phyloP scores from a whole-genome alignment of 768 basidiomycete species.

The Boletus rubescentipes region DNA sequence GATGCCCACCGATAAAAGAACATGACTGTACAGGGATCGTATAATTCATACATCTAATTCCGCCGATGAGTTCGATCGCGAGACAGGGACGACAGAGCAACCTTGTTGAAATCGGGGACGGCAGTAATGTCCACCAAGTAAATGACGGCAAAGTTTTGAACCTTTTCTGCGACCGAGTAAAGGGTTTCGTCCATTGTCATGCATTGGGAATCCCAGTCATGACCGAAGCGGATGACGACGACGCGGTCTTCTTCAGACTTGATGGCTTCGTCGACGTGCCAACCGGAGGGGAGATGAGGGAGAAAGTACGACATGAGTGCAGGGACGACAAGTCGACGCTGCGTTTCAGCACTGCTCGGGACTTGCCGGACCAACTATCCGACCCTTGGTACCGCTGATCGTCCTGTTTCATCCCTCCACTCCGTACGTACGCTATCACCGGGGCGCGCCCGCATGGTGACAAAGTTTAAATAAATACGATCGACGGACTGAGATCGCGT shows the following conservation, averaged over 20 bases:
- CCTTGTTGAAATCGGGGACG: conserved; percentile 99
- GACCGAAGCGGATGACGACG: conserved; percentile 92
- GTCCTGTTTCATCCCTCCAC: too few relatives aligned
- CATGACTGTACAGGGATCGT: conserved; percentile 97
- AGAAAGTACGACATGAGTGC: conserved; percentile 81
- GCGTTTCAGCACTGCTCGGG: too few relatives aligned
- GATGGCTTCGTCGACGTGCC: conserved; percentile 99
- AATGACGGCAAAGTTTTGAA: conserved; percentile 98
- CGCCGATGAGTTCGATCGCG: background rate
- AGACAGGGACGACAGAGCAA: background rate
- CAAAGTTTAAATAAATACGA: conserved; percentile 3
- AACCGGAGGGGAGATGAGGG: conserved; percentile 85
- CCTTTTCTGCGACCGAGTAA: conserved; percentile 88
- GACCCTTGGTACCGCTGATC: too few relatives aligned
- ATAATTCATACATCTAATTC: conserved; percentile 94
- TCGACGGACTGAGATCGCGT: background rate
- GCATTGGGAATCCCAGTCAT: conserved; percentile 91
- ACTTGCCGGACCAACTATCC: too few relatives aligned
- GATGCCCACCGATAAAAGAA: conserved; percentile 89
- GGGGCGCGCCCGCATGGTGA: background rate
- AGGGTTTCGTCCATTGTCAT: conserved; percentile 99
- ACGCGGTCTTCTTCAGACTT: conserved; percentile 96
- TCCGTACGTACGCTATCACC: background rate
- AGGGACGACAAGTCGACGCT: background rate
- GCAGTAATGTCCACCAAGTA: conserved; percentile 94